Base-by-base conservation (phyloP, 805 yeast species). In the Saccharomycopsis javanensis region DNA sequence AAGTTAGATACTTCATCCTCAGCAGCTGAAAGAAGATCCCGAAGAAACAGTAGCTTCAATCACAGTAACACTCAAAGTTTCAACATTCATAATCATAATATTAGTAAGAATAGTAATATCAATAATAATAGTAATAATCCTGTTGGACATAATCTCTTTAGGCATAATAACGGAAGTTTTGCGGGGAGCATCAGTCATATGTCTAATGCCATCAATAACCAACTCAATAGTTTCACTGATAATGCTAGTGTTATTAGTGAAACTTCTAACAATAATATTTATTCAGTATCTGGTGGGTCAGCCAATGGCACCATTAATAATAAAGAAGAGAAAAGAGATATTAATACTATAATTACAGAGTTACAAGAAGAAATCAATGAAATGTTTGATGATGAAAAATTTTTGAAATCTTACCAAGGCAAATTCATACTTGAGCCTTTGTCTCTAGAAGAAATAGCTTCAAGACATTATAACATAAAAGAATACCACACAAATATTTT, bases 371-470 rank as follows among this genome's bases (percentile, higher is more conserved):
- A 57, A 33, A 35, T 53, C 18, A 35, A 46, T 13, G 16, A 46
- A 37, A 20, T 50, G 38, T 13, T 31, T 13, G 50, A 57, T 13
- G 57, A 54, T 33, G 55, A 57, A 38, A 33, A 50, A 13, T 50
- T 30, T 30, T 33, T 53, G 55, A 51, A 54, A 37, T 8, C n/a
- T 13, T 53, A 46, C 27, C 45, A 50, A 27, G 57, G 53, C 5
- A 45, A 23, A 10, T 30, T 48, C 34, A 48, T 53, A 45, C 30
- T 60, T 23, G 34, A 35, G n/a, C 59, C 62, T 18, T 18, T 60
- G 1, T 25, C 38, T 11, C 11, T 31, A 10, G 50, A 55, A 15
- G 61, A 55, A 16, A 53, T 57, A 10, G 38, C 4, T 15, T 20
- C 45, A 25, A 48, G 46, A n/a, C 50, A 57, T 8, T 54, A 38